Evolutionary conservation across 1,139 yeast genomes (phyloP).

Genomic region (Fermentozyma sake): DNA sequence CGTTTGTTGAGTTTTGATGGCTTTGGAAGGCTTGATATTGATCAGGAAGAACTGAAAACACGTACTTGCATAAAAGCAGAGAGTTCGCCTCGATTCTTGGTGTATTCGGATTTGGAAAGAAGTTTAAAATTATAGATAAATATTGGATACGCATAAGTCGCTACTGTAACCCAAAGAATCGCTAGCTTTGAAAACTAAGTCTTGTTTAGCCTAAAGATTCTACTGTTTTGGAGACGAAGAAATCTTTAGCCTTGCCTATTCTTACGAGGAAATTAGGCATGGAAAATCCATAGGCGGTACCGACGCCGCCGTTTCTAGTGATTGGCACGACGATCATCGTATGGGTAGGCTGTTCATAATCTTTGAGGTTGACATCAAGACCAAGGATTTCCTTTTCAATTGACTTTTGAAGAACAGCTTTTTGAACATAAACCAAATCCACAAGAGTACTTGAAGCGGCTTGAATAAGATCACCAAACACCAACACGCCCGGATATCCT

Average conservation of each 20-base stretch:
- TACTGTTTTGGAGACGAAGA: constrained; percentile 7
- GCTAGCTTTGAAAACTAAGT: too few relatives aligned
- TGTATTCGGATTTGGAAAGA: too few relatives aligned
- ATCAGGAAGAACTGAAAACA: too few relatives aligned
- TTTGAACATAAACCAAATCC: constrained; percentile 24
- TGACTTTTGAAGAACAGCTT: constrained; percentile 13
- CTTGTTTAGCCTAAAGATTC: constrained; percentile 5
- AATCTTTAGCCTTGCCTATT: constrained; percentile 16
- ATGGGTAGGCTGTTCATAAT: constrained; percentile 9
- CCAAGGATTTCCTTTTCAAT: constrained; percentile 16
- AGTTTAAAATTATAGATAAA: too few relatives aligned
- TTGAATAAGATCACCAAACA: constrained; percentile 30
- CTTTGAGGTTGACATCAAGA: constrained; percentile 8
- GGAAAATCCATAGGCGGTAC: constrained; percentile 22
- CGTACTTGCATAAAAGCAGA: too few relatives aligned
- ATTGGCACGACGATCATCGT: constrained; percentile 25
- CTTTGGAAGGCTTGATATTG: too few relatives aligned
- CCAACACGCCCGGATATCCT: constrained; percentile 22
- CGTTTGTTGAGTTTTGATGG: too few relatives aligned
- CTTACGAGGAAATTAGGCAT: constrained; percentile 27
- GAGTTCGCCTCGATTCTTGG: too few relatives aligned
- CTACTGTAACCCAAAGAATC: too few relatives aligned
- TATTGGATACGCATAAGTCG: too few relatives aligned
- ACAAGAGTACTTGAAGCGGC: constrained; percentile 18
- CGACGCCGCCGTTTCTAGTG: constrained; percentile 35